Evolutionary conservation across 805 yeast genomes (phyloP).

Genomic region (Pichia rugopelliculosa): DNA sequence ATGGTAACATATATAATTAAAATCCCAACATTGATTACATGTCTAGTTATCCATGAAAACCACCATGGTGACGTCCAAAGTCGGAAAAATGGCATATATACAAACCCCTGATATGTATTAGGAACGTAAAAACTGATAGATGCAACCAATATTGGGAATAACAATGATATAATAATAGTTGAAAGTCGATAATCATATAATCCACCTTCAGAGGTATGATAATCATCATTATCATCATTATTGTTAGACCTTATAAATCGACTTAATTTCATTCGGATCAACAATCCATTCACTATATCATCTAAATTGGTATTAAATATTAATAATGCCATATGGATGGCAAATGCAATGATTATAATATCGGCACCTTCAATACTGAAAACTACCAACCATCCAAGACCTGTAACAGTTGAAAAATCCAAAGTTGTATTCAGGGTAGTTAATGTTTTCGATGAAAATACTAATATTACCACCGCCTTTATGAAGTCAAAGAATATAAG

Average conservation of each 20-base stretch:
- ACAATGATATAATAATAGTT: slow-evolving; percentile 50
- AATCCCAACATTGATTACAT: slow-evolving; percentile 54
- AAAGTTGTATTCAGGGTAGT: slow-evolving; percentile 4
- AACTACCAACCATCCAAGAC: slow-evolving; percentile 77
- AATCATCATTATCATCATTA: neutral
- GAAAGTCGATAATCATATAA: slow-evolving; percentile 49
- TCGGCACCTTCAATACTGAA: slow-evolving; percentile 81
- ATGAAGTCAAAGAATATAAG: slow-evolving; percentile 66
- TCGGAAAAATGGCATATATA: slow-evolving; percentile 69
- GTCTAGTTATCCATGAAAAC: slow-evolving; percentile 79
- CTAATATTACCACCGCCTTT: slow-evolving; percentile 59
- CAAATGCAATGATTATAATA: slow-evolving; percentile 72
- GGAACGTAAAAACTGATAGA: slow-evolving; percentile 45
- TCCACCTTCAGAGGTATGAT: slow-evolving; percentile 54
- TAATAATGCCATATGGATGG: slow-evolving; percentile 70
- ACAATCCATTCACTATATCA: neutral
- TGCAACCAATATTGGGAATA: slow-evolving; percentile 67
- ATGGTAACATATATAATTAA: slow-evolving; percentile 59
- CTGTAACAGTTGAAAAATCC: slow-evolving; percentile 42
- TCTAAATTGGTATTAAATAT: slow-evolving; percentile 43
- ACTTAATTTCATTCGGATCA: neutral
- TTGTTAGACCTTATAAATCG: neutral
- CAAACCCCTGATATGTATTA: slow-evolving; percentile 52
- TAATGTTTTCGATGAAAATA: slow-evolving; percentile 44
- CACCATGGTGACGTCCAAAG: slow-evolving; percentile 71